Percentiles rank a stretch among this genome's conserved stretches.
phyloP scores from a whole-genome alignment of 495 filamentous ascomycete species.

The Viridothelium virens region DNA sequence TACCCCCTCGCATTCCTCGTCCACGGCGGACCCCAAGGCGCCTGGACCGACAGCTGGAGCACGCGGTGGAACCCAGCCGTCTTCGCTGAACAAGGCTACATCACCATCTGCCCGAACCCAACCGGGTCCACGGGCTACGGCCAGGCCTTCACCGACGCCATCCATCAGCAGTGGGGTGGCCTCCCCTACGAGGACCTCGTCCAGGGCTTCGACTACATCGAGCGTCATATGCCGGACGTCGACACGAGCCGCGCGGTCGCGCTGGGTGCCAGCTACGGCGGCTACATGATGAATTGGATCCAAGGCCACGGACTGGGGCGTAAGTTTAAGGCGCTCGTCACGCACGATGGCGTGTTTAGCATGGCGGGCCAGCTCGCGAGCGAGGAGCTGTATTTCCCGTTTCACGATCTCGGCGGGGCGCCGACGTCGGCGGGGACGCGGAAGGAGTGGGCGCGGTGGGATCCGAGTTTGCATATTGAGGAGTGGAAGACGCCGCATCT shows the following conservation, averaged over 20 bases:
- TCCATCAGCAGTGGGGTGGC: conserved; percentile 46
- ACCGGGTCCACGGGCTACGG: conserved; percentile 48
- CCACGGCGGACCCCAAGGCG: conserved; percentile 48
- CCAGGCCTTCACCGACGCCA: conserved; percentile 41
- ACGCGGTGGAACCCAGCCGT: conserved; percentile 46
- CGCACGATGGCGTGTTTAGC: conserved; percentile 57
- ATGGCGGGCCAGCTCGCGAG: conserved; percentile 46
- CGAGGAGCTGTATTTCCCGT: conserved; percentile 42
- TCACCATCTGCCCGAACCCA: conserved; percentile 48
- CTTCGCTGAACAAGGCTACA: conserved; percentile 51
- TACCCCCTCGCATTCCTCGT: conserved; percentile 47
- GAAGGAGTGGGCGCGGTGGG: conserved; percentile 71
- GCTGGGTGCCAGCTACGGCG: conserved; percentile 46
- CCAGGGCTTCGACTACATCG: conserved; percentile 44
- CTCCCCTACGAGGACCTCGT: conserved; percentile 50
- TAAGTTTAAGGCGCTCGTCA: conserved; percentile 51
- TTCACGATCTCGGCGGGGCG: conserved; percentile 40
- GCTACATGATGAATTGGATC: conserved; percentile 54
- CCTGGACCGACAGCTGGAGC: conserved; percentile 45
- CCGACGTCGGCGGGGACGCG: conserved; percentile 20
- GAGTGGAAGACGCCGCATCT: conserved; percentile 82
- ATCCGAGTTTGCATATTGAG: conserved; percentile 59
- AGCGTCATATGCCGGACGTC: conserved; percentile 42
- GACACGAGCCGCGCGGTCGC: conserved; percentile 46
- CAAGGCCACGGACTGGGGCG: conserved; percentile 47